These are phyloP conservation scores for Chaetomium sp. DNA, from an alignment of 2,329 filamentous ascomycete genomes.

Conservation along the genomic window DNA sequence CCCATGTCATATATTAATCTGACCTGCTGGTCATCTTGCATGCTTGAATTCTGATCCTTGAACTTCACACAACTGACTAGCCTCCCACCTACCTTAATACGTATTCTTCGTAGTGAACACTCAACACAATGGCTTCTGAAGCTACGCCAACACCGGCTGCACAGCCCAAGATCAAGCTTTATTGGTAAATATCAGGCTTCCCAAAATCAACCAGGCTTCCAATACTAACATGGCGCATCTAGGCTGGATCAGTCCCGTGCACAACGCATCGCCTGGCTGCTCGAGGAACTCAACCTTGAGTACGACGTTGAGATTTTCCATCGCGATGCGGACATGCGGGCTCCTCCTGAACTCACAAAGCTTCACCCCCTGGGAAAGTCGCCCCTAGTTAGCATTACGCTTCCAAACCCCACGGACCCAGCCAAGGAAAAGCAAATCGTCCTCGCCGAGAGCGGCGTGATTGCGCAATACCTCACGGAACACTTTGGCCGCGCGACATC, in stretches of 20 bases:
- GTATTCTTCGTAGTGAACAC: neutral
- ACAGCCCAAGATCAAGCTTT: slow-evolving; percentile 25
- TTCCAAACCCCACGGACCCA: slow-evolving; percentile 32
- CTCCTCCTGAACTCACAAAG: slow-evolving; percentile 71
- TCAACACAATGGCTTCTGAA: neutral
- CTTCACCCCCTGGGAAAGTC: slow-evolving; percentile 84
- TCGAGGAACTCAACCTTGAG: slow-evolving; percentile 75
- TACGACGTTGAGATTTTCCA: slow-evolving; percentile 80
- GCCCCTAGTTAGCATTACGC: slow-evolving; percentile 67
- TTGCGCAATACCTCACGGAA: slow-evolving; percentile 78
- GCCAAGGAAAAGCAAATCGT: slow-evolving; percentile 51
- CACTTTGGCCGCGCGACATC: slow-evolving; percentile 49
- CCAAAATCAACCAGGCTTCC: neutral
- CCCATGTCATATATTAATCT: neutral
- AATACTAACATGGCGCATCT: slow-evolving; percentile 5
- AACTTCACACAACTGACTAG: neutral
- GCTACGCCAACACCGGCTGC: neutral
- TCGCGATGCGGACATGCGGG: slow-evolving; percentile 58
- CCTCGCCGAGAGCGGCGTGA: slow-evolving; percentile 77
- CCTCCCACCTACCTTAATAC: too few species aligned
- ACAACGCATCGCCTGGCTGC: slow-evolving; percentile 79
- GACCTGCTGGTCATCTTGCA: neutral
- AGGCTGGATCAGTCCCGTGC: slow-evolving; percentile 82
- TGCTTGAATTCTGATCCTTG: neutral
- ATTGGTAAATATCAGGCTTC: slow-evolving; percentile 17